A percentile compares a stretch with the other conserved stretches of the same genome.
Conservation (phyloP, 2,329 filamentous ascomycete genomes). For the Grosmannia clavigera region DNA sequence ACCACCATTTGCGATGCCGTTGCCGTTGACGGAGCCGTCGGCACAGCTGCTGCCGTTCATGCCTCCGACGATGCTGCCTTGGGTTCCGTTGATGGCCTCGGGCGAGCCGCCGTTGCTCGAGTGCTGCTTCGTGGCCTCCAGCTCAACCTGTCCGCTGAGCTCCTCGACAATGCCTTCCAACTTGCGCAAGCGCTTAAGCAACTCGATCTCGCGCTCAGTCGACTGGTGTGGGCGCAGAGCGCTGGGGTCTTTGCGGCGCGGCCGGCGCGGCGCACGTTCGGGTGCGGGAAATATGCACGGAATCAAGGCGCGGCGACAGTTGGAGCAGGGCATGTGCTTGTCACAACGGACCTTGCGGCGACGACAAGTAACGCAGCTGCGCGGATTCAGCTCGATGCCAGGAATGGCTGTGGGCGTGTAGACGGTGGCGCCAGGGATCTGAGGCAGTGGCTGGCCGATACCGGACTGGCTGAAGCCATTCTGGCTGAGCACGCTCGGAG, state of each 20-base stretch:
- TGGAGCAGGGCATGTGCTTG: constrained; percentile 42
- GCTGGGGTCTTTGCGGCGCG: constrained; percentile 50
- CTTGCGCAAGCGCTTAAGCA: constrained; percentile 59
- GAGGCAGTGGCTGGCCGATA: constrained; percentile 10
- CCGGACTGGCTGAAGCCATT: not conserved
- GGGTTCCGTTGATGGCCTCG: constrained; percentile 15
- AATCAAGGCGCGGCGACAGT: constrained; percentile 40
- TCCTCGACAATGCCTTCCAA: constrained; percentile 66
- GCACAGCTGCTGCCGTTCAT: not conserved
- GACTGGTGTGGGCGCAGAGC: constrained; percentile 39
- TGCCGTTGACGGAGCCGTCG: constrained; percentile 2
- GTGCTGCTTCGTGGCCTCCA: constrained; percentile 30
- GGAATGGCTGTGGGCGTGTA: constrained; percentile 16
- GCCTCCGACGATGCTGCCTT: constrained; percentile 1
- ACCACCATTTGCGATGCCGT: not conserved
- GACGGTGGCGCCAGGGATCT: constrained; percentile 16
- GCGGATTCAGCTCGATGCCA: constrained; percentile 21
- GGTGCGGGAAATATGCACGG: constrained; percentile 36
- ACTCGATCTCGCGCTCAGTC: constrained; percentile 52
- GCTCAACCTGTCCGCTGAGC: constrained; percentile 50
- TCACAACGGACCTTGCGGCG: constrained; percentile 46
- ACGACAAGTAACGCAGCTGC: constrained; percentile 39
- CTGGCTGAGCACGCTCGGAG: constrained; percentile 2
- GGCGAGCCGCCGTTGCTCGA: constrained; percentile 25
- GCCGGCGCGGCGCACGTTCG: constrained; percentile 41